A percentile compares a stretch with the other conserved stretches of the same genome.
Conservation (phyloP, 192 early-diverging fungal species). For the Coemansia asiatica region DNA sequence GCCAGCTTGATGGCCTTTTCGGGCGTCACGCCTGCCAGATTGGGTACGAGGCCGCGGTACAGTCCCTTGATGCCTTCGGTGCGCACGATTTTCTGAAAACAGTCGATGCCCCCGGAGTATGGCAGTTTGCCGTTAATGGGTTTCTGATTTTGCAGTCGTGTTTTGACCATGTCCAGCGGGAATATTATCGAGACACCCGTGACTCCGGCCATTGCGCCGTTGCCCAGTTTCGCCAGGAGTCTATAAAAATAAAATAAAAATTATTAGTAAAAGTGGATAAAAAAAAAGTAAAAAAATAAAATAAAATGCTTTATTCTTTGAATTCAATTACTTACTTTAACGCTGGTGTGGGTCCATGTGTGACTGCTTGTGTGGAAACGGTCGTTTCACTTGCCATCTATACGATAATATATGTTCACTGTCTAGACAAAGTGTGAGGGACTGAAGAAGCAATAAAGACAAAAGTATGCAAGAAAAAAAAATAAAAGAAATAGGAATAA, state of each 20-base stretch:
- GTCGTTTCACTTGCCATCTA: neutral
- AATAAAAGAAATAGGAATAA: neutral
- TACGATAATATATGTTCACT: neutral
- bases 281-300: neutral
- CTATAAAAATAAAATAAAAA: conserved; percentile 2
- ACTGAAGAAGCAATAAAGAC: neutral
- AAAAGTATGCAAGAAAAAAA: neutral
- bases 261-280: neutral
- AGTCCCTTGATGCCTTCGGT: conserved; percentile 86
- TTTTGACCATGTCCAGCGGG: conserved; percentile 73
- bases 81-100: conserved; percentile 81
- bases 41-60: conserved; percentile 92
- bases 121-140: conserved; percentile 55
- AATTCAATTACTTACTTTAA: conserved; percentile 26
- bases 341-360: conserved; percentile 24
- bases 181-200: conserved; percentile 63
- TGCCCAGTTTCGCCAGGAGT: conserved; percentile 55
- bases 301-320: neutral
- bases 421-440: neutral
- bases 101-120: conserved; percentile 64
- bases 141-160: conserved; percentile 66
- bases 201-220: conserved; percentile 63
- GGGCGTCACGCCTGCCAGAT: conserved; percentile 89
- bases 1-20: conserved; percentile 82
- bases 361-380: neutral